phyloP scores from a whole-genome alignment of 2,329 filamentous ascomycete genomes.

The Xylariaceae sp. region DNA sequence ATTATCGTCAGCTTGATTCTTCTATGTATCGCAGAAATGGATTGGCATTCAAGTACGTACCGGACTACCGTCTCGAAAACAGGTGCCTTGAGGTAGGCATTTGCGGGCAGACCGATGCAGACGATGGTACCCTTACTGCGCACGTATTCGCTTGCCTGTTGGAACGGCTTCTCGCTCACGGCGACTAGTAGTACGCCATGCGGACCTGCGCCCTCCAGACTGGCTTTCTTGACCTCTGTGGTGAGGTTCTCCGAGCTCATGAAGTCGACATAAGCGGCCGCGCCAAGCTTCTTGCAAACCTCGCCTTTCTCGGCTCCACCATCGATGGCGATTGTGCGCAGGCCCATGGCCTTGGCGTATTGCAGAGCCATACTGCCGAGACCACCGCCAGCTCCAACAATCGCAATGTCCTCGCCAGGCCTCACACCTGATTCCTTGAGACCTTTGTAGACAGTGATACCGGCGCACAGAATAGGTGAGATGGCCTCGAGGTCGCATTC shows the following conservation, averaged over 20 bases:
- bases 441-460: conserved; percentile 89
- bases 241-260: conserved; percentile 72
- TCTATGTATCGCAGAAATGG: not conserved
- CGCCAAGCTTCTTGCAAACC: conserved; percentile 69
- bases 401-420: conserved; percentile 75
- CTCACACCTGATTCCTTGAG: conserved; percentile 76
- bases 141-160: conserved; percentile 87
- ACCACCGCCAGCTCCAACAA: conserved; percentile 84
- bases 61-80: conserved; percentile 83
- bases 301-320: conserved; percentile 76
- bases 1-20: conserved; percentile 6
- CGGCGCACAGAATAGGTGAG: conserved; percentile 78
- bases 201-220: conserved; percentile 76
- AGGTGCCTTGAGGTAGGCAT: conserved; percentile 75
- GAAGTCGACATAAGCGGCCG: conserved; percentile 78
- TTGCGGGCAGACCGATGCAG: conserved; percentile 83
- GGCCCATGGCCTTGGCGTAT: conserved; percentile 88
- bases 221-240: conserved; percentile 78
- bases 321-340: conserved; percentile 79
- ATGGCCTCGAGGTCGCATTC: conserved; percentile 72
- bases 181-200: conserved; percentile 86
- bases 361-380: conserved; percentile 74
- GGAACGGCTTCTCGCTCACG: conserved; percentile 87
- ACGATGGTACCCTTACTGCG: conserved; percentile 79
- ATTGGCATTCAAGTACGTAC: conserved; percentile 11